phyloP scores from a whole-genome alignment of 2,329 filamentous ascomycete genomes.

The Pestalotiopsis fici region DNA sequence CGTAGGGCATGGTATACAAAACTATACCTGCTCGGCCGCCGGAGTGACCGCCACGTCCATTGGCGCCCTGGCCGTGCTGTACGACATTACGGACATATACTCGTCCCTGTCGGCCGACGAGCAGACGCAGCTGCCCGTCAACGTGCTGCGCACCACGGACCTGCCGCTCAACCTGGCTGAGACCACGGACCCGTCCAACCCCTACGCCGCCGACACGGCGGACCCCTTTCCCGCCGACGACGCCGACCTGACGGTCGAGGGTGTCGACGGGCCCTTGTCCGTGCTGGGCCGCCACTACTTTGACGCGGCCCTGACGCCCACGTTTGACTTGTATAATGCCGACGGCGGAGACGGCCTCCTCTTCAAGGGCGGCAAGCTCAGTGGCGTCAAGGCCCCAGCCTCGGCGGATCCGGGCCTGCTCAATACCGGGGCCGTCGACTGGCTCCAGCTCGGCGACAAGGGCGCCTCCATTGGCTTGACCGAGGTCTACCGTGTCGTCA shows the following conservation, averaged over 20 bases:
- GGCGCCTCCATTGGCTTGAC: constrained; percentile 33
- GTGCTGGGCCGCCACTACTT: constrained; percentile 71
- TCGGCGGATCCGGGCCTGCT: constrained; percentile 46
- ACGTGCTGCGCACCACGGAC: constrained; percentile 38
- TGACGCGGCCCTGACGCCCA: constrained; percentile 52
- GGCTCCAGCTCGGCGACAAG: constrained; percentile 50
- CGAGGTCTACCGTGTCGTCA: constrained; percentile 56
- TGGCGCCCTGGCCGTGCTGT: constrained; percentile 62
- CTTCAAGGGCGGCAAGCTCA: constrained; percentile 49
- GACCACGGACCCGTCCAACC: constrained; percentile 18
- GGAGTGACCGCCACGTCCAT: constrained; percentile 36
- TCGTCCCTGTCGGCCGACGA: constrained; percentile 41
- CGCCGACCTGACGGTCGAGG: constrained; percentile 37
- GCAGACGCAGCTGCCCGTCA: constrained; percentile 41
- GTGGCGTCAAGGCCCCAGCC: constrained; percentile 51
- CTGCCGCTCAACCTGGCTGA: constrained; percentile 50
- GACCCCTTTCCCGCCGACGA: constrained; percentile 45
- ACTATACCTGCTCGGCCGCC: constrained; percentile 60
- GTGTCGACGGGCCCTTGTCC: constrained; percentile 31
- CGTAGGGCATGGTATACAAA: constrained; percentile 67
- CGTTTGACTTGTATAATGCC: constrained; percentile 54
- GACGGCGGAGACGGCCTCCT: constrained; percentile 37
- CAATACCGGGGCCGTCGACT: constrained; percentile 53
- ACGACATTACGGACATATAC: constrained; percentile 56
- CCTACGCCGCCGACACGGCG: constrained; percentile 43